Base-by-base conservation (phyloP, 805 yeast genomes). In the Candida caryicola region DNA sequence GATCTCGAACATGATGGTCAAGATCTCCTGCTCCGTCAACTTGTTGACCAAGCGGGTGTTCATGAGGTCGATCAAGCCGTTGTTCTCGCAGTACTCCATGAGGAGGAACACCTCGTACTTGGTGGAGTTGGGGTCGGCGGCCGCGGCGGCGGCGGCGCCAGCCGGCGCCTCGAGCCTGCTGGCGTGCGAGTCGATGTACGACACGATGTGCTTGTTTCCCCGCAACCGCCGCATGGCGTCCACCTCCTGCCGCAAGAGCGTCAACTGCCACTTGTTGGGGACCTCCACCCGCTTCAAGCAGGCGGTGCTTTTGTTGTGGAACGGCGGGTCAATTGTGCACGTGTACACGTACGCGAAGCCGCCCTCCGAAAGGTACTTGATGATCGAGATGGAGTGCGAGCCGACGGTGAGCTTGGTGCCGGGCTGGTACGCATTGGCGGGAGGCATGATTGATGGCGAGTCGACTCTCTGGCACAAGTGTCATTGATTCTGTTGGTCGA, bases 311-410 rank as follows among this genome's bases (percentile, higher is more conserved):
- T 71, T 60, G 14, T 77, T 79, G 12, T 74, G 69, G 46, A 70
- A 67, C 43, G 77, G 77, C 5, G 89, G 89, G 18, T 74, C 70
- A 14, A 85, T 78, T 33, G 74, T 74, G 44, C 89, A 91, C 13
- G 84, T 76, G 60, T 93, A 93, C 4, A 93, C 96, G 58, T 86
- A 95, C 8, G 99, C 98, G 71, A 87, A 93, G 10, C 99, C 99
- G 33, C 93, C 98, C 54, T 83, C 83, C 4, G 95, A 83, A 30
- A 90, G 66, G 64, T 85, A 90, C 48, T 81, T 74, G 45, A 74
- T 71, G 50, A 89, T 76, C 32, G 69, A 64, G n/a, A 81, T 84
- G 35, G 70, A 67, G 61, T 90, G 96, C 4, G 90, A 76, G 8
- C 96, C 97, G 26, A 89, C 96, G 2, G 88, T 77, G 46, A 90